Conservation (phyloP, 2,329 filamentous ascomycete genomes). For the Aspergillus ruber region DNA sequence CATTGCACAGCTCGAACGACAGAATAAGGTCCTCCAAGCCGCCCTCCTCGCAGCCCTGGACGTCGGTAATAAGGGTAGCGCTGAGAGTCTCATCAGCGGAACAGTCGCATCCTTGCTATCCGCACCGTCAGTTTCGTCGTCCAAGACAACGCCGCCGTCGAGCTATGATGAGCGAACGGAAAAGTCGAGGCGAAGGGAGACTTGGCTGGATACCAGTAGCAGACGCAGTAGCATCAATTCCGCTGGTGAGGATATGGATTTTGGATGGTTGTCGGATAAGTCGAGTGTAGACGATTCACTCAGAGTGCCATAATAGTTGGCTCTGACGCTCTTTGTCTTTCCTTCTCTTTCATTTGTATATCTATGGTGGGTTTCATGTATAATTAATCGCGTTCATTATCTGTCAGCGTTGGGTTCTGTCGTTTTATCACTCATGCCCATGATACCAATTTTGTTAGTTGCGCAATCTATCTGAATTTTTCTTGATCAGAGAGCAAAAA, state of each 20-base stretch:
- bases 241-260: constrained; percentile 29
- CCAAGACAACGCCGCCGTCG: constrained; percentile 12
- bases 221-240: constrained; percentile 20
- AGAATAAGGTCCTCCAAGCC: constrained; percentile 38
- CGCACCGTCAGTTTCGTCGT: constrained; percentile 13
- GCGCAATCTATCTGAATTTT: too few species aligned
- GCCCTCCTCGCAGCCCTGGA: constrained; percentile 36
- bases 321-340: neutral
- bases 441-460: too few species aligned
- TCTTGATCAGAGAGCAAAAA: too few species aligned
- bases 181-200: neutral
- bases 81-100: constrained; percentile 8
- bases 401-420: too few species aligned
- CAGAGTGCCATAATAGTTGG: neutral
- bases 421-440: too few species aligned
- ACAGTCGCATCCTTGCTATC: neutral
- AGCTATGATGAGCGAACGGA: constrained; percentile 5
- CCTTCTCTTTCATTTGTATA: neutral
- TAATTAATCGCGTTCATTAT: too few species aligned
- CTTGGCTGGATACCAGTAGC: constrained; percentile 20
- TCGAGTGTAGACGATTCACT: neutral
- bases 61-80: constrained; percentile 27
- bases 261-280: constrained; percentile 26
- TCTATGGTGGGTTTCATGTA: neutral
- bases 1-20: constrained; percentile 34